phyloP scores from a whole-genome alignment of 352 stramenopile species.

The Phytophthora foliorum region DNA sequence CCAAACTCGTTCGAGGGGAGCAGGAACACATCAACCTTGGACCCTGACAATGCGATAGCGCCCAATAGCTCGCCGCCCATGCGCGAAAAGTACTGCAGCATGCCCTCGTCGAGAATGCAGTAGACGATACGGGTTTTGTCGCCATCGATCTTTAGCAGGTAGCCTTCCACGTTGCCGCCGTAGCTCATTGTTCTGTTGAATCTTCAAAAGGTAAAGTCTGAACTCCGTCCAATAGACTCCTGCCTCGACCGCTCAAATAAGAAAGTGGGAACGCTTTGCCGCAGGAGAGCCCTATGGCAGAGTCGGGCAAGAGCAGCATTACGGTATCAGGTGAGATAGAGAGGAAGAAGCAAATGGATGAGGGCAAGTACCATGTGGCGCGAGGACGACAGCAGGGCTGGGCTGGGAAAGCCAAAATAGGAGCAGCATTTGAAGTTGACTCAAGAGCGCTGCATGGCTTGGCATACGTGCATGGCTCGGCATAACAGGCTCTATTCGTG shows the following conservation, averaged over 20 bases:
- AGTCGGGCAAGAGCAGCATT: conserved; percentile 23
- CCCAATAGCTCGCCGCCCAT: conserved; percentile 75
- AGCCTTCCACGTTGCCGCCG: conserved; percentile 86
- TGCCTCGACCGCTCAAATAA: conserved; percentile 23
- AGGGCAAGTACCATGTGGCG: conserved; percentile 35
- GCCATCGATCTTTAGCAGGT: conserved; percentile 77
- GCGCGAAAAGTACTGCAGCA: conserved; percentile 82
- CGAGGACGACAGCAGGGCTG: conserved; percentile 32
- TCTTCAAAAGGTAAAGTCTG: conserved; percentile 5
- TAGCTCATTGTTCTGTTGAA: conserved; percentile 40
- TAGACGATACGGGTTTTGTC: conserved; percentile 73
- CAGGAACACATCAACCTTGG: conserved; percentile 81
- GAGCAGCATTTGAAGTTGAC: conserved; percentile 26
- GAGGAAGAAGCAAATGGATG: conserved; percentile 23
- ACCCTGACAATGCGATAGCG: conserved; percentile 72
- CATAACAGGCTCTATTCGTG: conserved; percentile 20
- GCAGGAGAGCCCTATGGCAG: conserved; percentile 11
- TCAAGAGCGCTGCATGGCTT: not conserved
- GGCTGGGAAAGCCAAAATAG: conserved; percentile 21
- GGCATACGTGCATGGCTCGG: not conserved
- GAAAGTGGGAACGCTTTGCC: conserved; percentile 18
- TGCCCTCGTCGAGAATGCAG: conserved; percentile 88
- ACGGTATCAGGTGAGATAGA: conserved; percentile 15
- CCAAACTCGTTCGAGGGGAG: conserved; percentile 55
- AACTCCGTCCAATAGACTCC: not conserved